phyloP scores from a whole-genome alignment of 345 rosid species.

The Mercurialis annua region DNA sequence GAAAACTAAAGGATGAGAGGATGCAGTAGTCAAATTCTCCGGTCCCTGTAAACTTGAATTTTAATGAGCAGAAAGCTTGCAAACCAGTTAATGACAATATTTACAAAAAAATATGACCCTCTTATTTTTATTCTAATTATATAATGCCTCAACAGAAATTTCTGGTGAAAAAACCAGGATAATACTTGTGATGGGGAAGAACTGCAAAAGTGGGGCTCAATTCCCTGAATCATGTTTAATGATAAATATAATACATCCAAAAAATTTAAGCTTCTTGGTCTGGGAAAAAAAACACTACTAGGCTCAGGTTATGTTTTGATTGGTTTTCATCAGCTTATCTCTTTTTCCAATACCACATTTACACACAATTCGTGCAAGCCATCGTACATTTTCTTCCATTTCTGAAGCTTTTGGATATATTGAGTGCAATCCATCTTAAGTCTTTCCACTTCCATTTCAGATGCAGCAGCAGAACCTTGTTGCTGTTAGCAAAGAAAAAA shows the following conservation, averaged over 20 bases:
- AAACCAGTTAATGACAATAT: neutral
- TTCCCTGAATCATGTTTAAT: neutral
- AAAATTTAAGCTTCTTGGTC: neutral
- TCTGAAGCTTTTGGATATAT: conserved; percentile 41
- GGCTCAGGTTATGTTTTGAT: neutral
- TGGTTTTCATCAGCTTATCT: conserved; percentile 14
- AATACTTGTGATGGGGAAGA: neutral
- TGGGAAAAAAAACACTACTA: neutral
- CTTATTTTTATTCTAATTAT: neutral
- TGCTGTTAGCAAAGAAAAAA: conserved; percentile 31
- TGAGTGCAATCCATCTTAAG: conserved; percentile 46
- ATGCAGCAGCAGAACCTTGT: conserved; percentile 55
- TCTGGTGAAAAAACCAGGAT: neutral
- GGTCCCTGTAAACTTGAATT: neutral
- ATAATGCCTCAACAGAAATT: neutral
- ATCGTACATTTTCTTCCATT: conserved; percentile 60
- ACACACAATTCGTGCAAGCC: conserved; percentile 55
- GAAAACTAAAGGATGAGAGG: too few species aligned
- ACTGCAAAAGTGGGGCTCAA: neutral
- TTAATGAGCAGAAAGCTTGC: neutral
- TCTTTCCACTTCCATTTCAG: conserved; percentile 65
- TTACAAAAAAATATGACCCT: neutral
- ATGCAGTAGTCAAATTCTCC: neutral
- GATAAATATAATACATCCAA: neutral
- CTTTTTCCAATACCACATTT: conserved; percentile 49